Evolutionary conservation across 2,329 filamentous ascomycete species (phyloP), one percentile per base, ranked within the genome.

Genomic region (Dryadomyces quercivorus): DNA sequence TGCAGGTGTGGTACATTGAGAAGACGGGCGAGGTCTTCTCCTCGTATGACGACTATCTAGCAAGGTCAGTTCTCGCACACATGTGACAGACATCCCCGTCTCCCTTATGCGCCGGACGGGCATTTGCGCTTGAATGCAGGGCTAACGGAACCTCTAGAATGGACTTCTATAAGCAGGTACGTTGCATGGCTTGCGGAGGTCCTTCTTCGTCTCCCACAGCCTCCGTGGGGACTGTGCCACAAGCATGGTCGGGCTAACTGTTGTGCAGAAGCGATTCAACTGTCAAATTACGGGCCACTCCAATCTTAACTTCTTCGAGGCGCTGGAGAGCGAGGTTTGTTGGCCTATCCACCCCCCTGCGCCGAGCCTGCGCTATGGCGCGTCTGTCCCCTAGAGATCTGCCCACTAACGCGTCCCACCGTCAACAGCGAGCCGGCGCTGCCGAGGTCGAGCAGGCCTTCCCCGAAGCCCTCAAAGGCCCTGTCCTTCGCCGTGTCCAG

Each of bases 221-320:
- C 8, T 8, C 26, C 26, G 26, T 31, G 26, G 36, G 10, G 36
- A 16, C 36, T 16, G 36, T 40, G 36, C 4, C 36, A 12, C 36
- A 40, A 16, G 36, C 36, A 16, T 5, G 18, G 10, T 15, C 55
- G 53, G 49, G 56, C 59, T 58, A 15, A 62, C 54, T n/a, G 3
- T 34, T n/a, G 50, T 16, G 46, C 62, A 92, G 84, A 88, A 84
- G 65, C 83, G 86, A 54, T 98, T 97, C 69, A 95, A 94, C 58
- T 95, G 94, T 69, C 88, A 95, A 66, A 94, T 97, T 60, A 95
- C 90, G 13, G 93, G 93, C 53, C 92, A 95, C 67, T 94, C 90
- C 34, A 86, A 86, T 53, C 75, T 96, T 60, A 92, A 82, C 3
- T 98, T 94, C 69, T 96, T 96, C 64, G 89, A 95, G 61, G 93